These are phyloP conservation scores for Erodium texanum DNA, from an alignment of 441 rosid species.

Conservation along the genomic window DNA sequence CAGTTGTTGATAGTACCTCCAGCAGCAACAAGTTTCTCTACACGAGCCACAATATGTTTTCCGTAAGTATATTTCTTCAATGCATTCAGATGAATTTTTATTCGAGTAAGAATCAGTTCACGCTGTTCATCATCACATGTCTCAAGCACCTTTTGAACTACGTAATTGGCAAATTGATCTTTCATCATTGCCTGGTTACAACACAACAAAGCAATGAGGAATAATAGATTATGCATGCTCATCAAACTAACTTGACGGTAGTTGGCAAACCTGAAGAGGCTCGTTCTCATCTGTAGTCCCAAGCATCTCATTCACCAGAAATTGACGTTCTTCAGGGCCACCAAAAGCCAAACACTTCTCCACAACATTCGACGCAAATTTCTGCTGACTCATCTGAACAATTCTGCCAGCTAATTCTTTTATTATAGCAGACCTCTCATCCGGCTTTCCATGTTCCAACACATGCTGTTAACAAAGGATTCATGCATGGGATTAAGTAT, in stretches of 20 bases:
- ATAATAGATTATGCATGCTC: no score
- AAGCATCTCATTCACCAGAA: slow-evolving; percentile 79
- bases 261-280: slow-evolving; percentile 74
- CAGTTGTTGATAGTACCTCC: no score
- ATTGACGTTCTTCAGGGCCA: slow-evolving; percentile 53
- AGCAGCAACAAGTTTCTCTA: slow-evolving; percentile 95
- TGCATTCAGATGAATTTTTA: slow-evolving; percentile 83
- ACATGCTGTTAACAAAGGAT: slow-evolving; percentile 68
- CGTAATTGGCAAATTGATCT: slow-evolving; percentile 94
- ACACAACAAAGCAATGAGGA: neutral
- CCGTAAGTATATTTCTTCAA: slow-evolving; percentile 94
- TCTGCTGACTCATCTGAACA: slow-evolving; percentile 90
- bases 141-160: slow-evolving; percentile 90
- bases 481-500: no score
- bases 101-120: slow-evolving; percentile 78
- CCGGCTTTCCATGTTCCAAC: slow-evolving; percentile 74
- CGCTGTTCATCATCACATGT: slow-evolving; percentile 90
- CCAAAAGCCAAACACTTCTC: slow-evolving; percentile 86
- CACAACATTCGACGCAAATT: slow-evolving; percentile 80
- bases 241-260: no score
- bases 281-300: slow-evolving; percentile 80
- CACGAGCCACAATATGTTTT: slow-evolving; percentile 93
- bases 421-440: slow-evolving; percentile 67
- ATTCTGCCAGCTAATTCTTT: slow-evolving; percentile 78
- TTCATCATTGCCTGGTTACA: slow-evolving; percentile 88